A percentile compares a stretch with the other conserved stretches of the same genome.
Conservation (phyloP, 495 filamentous ascomycete genomes). For the Aspergillus hancockii region DNA sequence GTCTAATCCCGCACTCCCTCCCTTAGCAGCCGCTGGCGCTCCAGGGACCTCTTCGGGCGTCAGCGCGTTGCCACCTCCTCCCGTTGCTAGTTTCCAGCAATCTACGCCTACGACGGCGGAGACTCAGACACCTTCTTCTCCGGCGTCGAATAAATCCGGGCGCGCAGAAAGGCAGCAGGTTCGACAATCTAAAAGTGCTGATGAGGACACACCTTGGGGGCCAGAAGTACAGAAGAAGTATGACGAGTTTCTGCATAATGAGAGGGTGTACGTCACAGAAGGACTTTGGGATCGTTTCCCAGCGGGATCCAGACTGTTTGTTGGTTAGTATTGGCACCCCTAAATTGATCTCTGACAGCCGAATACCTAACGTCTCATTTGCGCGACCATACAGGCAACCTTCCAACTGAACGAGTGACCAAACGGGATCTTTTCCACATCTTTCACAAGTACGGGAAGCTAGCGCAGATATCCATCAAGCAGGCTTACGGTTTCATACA, state of each 20-base stretch:
- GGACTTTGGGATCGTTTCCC: conserved; percentile 95
- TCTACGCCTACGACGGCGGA: conserved; percentile 34
- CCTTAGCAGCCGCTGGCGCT: conserved; percentile 49
- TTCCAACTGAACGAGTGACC: conserved; percentile 88
- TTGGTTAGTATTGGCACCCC: conserved; percentile 62
- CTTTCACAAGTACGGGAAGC: conserved; percentile 80
- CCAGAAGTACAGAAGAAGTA: conserved; percentile 71
- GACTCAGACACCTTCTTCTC: conserved; percentile 36
- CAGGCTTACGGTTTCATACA: conserved; percentile 97
- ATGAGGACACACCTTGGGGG: conserved; percentile 55
- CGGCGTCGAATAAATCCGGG: conserved; percentile 26
- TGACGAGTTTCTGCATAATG: conserved; percentile 78
- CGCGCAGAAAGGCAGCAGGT: conserved; percentile 32
- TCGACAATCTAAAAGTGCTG: conserved; percentile 31
- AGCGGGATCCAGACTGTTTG: conserved; percentile 80
- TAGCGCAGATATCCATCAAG: conserved; percentile 96
- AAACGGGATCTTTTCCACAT: conserved; percentile 91
- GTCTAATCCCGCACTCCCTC: conserved; percentile 39
- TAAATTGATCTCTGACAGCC: not conserved
- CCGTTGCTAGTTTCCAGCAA: conserved; percentile 57
- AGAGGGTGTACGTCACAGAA: conserved; percentile 78
- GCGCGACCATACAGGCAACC: conserved; percentile 64
- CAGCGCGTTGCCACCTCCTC: conserved; percentile 60
- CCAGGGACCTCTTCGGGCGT: conserved; percentile 56
- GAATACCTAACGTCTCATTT: conserved; percentile 1